Percentiles rank a stretch among this genome's conserved stretches.
Conservation (phyloP, 495 filamentous ascomycete species). For the Penicillium chermesinum region DNA sequence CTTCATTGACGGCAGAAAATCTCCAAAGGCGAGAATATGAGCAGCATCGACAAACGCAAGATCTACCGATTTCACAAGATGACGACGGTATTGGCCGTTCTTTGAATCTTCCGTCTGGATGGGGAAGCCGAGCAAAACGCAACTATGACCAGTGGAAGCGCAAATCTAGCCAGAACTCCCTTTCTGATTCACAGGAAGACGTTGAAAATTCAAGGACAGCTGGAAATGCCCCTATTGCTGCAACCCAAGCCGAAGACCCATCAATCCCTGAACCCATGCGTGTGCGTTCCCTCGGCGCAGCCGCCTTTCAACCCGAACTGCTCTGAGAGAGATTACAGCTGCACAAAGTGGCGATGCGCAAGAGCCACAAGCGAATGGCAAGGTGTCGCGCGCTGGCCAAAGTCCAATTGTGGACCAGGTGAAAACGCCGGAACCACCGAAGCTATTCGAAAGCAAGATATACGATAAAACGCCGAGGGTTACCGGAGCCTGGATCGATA, state of each 20-base stretch:
- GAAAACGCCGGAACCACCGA: slow-evolving; percentile 36
- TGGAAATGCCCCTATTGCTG: not conserved
- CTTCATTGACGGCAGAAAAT: slow-evolving; percentile 41
- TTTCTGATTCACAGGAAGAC: slow-evolving; percentile 25
- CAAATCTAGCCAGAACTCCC: slow-evolving; percentile 24
- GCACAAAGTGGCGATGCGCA: slow-evolving; percentile 3
- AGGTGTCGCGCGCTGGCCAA: slow-evolving; percentile 57
- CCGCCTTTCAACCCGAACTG: slow-evolving; percentile 11
- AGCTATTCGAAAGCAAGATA: slow-evolving; percentile 34
- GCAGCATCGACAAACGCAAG: not conserved
- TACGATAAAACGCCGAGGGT: slow-evolving; percentile 46
- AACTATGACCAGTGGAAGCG: slow-evolving; percentile 50
- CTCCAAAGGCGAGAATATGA: slow-evolving; percentile 43
- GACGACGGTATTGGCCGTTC: slow-evolving; percentile 39
- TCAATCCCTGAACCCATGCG: slow-evolving; percentile 13
- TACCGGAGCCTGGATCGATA: slow-evolving; percentile 51
- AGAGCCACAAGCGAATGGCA: no score
- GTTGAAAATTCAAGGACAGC: not conserved
- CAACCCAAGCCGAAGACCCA: slow-evolving; percentile 10
- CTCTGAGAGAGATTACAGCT: slow-evolving; percentile 19
- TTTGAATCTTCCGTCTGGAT: slow-evolving; percentile 51
- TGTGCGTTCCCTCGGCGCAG: slow-evolving; percentile 19
- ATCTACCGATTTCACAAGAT: slow-evolving; percentile 9
- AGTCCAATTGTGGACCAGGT: slow-evolving; percentile 35
- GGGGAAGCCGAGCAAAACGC: slow-evolving; percentile 52